Evolutionary conservation across 148 eudicot genomes (phyloP).

Genomic region (Chenopodium formosanum): DNA sequence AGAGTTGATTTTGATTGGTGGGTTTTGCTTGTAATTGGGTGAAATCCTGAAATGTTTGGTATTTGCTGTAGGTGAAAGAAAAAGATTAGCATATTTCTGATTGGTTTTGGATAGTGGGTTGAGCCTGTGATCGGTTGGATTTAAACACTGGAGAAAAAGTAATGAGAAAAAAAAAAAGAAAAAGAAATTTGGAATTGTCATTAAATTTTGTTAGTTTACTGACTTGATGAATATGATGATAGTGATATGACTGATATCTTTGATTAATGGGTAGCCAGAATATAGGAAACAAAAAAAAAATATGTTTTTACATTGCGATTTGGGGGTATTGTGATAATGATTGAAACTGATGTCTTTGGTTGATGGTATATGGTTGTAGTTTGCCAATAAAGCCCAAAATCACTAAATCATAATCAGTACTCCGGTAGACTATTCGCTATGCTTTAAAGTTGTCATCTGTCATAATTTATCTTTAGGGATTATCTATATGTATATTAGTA

Average conservation of each 20-base stretch:
- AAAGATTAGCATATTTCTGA: background rate
- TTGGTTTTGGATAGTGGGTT: background rate
- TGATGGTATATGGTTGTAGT: background rate
- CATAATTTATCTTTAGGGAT: background rate
- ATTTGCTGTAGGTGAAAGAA: background rate
- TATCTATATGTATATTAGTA: background rate
- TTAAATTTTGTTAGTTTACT: background rate
- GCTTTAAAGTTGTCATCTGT: background rate
- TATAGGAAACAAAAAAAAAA: background rate
- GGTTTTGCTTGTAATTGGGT: background rate
- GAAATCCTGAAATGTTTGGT: background rate
- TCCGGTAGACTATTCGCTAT: background rate
- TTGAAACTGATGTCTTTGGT: background rate
- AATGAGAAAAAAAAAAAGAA: background rate
- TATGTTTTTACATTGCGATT: background rate
- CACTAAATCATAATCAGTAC: background rate
- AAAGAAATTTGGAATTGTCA: background rate
- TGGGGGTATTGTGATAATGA: background rate
- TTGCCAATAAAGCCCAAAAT: background rate
- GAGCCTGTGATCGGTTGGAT: background rate
- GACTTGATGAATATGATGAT: constrained; percentile 1
- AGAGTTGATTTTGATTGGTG: background rate
- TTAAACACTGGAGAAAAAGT: background rate
- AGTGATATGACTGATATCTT: too few relatives aligned
- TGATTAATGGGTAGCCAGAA: background rate